Evolutionary conservation across 306 rosid species (phyloP).

Genomic region (Rosa persica): DNA sequence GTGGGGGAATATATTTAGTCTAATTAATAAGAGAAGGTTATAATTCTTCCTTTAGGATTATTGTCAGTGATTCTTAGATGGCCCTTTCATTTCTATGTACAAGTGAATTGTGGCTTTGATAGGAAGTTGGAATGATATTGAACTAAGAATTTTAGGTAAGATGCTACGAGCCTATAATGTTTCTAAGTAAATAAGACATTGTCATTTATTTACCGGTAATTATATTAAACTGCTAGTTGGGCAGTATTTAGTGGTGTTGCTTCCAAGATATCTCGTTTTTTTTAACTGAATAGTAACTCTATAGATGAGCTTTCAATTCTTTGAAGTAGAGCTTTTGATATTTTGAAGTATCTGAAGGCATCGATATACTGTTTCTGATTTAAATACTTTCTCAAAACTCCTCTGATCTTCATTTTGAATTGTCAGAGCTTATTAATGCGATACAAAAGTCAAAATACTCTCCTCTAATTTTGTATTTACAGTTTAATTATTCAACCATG

Average conservation of each 20-base stretch:
- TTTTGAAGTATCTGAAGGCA: not conserved
- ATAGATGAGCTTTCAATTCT: not conserved
- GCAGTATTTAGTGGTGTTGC: not conserved
- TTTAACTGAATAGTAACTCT: not conserved
- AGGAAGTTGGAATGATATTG: constrained; percentile 8
- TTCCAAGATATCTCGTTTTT: not conserved
- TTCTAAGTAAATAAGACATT: not conserved
- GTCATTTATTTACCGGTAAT: not conserved
- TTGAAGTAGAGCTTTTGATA: too few species aligned
- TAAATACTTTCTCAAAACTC: not conserved
- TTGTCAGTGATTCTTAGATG: not conserved
- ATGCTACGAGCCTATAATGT: not conserved
- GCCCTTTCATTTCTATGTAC: not conserved
- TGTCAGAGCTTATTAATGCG: not conserved
- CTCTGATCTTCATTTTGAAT: not conserved
- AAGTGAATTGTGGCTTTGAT: constrained; percentile 9
- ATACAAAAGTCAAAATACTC: not conserved
- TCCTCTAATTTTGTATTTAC: not conserved
- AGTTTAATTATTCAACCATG: not conserved
- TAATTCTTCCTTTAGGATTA: not conserved
- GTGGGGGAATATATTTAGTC: not conserved
- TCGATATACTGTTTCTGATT: not conserved
- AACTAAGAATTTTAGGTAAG: not conserved
- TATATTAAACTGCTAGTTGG: not conserved
- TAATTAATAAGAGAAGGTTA: not conserved